A percentile compares a stretch with the other conserved stretches of the same genome.
These are phyloP conservation scores for Amylostereum areolatum DNA, from an alignment of 1,284 basidiomycete genomes.

Conservation along the genomic window DNA sequence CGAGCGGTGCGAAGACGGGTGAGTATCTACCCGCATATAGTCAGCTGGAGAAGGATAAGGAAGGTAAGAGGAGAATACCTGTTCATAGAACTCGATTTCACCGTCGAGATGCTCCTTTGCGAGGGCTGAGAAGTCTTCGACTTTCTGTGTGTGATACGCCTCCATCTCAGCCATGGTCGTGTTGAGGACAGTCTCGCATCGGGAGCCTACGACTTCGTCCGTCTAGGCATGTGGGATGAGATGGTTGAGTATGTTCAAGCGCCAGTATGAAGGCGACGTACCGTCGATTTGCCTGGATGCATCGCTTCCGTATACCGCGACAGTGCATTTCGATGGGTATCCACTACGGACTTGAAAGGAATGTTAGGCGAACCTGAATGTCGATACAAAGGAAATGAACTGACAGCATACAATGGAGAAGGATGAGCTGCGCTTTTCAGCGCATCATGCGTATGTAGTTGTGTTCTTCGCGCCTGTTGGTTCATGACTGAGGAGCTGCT, in stretches of 20 bases:
- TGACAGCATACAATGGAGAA: conserved; percentile 59
- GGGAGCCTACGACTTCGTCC: conserved; percentile 60
- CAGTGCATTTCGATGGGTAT: conserved; percentile 64
- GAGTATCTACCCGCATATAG: conserved; percentile 37
- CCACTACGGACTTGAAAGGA: conserved; percentile 52
- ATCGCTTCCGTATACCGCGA: conserved; percentile 55
- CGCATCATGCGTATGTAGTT: conserved; percentile 69
- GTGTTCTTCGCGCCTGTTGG: conserved; percentile 60
- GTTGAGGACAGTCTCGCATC: conserved; percentile 85
- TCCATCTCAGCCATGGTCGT: conserved; percentile 86
- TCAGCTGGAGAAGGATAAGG: conserved; percentile 1
- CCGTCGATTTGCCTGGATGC: conserved; percentile 23
- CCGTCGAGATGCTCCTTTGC: conserved; percentile 67
- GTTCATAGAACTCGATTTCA: conserved; percentile 71
- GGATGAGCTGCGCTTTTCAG: conserved; percentile 75
- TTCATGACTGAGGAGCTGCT: background rate
- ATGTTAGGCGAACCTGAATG: background rate
- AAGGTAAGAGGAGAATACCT: conserved; percentile 32
- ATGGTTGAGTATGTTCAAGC: conserved; percentile 5
- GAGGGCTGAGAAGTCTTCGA: conserved; percentile 58
- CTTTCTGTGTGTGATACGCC: conserved; percentile 68
- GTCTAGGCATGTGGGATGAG: conserved; percentile 27
- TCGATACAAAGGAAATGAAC: conserved; percentile 9
- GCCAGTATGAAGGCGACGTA: conserved; percentile 21
- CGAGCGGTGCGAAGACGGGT: conserved; percentile 50